These are phyloP conservation scores for Penicilliopsis zonata DNA, from an alignment of 495 filamentous ascomycete genomes.

Conservation along the genomic window DNA sequence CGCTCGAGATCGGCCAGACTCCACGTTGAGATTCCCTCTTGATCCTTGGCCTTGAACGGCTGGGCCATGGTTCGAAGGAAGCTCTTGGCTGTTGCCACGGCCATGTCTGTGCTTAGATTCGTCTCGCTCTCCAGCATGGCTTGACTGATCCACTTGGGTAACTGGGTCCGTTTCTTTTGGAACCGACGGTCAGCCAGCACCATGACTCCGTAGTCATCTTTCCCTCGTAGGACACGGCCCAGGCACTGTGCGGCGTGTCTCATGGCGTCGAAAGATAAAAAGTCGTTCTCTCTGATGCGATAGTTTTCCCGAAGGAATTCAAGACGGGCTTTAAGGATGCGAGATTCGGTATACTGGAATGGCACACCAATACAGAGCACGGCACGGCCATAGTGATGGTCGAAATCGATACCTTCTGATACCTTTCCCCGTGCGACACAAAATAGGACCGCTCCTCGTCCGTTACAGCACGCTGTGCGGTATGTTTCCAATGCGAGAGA, in stretches of 20 bases:
- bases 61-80: slow-evolving; percentile 87
- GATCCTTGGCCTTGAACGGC: slow-evolving; percentile 69
- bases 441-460: slow-evolving; percentile 81
- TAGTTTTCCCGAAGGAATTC: slow-evolving; percentile 96
- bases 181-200: slow-evolving; percentile 90
- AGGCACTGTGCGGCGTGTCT: slow-evolving; percentile 94
- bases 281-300: slow-evolving; percentile 94
- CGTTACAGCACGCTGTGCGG: slow-evolving; percentile 93
- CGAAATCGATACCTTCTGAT: slow-evolving; percentile 96
- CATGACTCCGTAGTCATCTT: slow-evolving; percentile 99
- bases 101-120: slow-evolving; percentile 91
- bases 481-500: slow-evolving; percentile 93
- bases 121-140: slow-evolving; percentile 72
- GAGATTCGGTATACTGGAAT: slow-evolving; percentile 97
- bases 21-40: slow-evolving; percentile 91
- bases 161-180: slow-evolving; percentile 73
- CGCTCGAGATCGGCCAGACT: slow-evolving; percentile 60
- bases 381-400: slow-evolving; percentile 95
- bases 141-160: slow-evolving; percentile 96
- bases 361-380: slow-evolving; percentile 96
- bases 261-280: slow-evolving; percentile 98
- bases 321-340: slow-evolving; percentile 90
- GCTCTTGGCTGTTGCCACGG: slow-evolving; percentile 73
- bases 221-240: slow-evolving; percentile 88
- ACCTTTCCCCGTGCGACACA: slow-evolving; percentile 97